Base-by-base conservation (phyloP, 148 eudicot species). In the Rhododendron ferrugineum region DNA sequence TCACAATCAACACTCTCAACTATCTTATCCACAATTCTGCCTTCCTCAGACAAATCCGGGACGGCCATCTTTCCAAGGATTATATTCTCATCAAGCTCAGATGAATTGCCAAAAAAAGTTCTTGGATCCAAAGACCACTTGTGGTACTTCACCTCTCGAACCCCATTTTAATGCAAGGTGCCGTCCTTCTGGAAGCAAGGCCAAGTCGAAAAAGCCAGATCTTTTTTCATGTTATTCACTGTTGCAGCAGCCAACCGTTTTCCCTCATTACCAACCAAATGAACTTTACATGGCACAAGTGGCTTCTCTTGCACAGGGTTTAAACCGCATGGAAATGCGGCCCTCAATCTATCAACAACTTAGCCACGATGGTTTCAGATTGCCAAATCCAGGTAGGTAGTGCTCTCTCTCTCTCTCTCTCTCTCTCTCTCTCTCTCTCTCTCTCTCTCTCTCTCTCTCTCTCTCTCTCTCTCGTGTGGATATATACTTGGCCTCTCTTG, bases 361-460 rank as follows among this genome's bases (percentile, higher is more conserved):
- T 58, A 36, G 32, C 73, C 22, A 81, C 26, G 50, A 26, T 49
- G 73, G 72, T 37, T 81, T 58, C n/a, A 36, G 49, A 20, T 56
- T 81, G 83, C 73, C 73, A 81, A 81, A 81, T 81, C 50, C 83
- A 81, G 83, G 72, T 81, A 46, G 36, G 20, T 16, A 37, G 11
- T 3, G n/a, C 52, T 9, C 26, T 18, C 6, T 20, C 42, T 18
- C 13, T 44, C n/a, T 22, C 5, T 2, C 30, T 44, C 28, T 36
- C 37, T 36, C 37, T 36, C 37, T 36, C 37, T 37, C 40, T 37
- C 40, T 37, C 40, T 37, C 40, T 37, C 40, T 37, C 40, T 37
- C 40, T 36, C 37, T 36, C 37, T 36, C 37, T 40, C 42, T 40
- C 42, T 40, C 42, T 40, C 42, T 40, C 42, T 40, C 42, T 40